Conservation (phyloP, 352 stramenopile genomes). For the Globisporangium barbulae region DNA sequence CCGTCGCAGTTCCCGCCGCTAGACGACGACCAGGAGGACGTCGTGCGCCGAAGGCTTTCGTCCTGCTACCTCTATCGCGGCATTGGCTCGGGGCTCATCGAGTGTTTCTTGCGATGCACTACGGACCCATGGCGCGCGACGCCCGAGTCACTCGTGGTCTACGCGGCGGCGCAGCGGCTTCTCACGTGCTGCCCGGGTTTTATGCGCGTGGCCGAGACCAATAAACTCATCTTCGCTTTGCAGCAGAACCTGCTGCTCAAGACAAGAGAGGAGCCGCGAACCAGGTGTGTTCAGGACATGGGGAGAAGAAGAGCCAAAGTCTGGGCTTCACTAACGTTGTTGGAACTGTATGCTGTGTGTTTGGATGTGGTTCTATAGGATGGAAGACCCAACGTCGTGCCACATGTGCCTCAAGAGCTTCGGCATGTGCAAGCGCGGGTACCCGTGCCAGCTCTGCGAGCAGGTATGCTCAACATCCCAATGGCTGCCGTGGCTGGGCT, state of each 20-base stretch:
- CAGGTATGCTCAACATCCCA: slow-evolving; percentile 8
- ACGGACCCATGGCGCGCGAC: slow-evolving; percentile 14
- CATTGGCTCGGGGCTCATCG: slow-evolving; percentile 19
- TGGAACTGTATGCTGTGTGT: background rate
- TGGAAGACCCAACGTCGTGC: slow-evolving; percentile 15
- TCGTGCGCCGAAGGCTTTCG: slow-evolving; percentile 17
- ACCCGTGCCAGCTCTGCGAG: slow-evolving; percentile 18
- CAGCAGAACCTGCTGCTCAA: slow-evolving; percentile 12
- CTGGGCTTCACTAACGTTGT: background rate
- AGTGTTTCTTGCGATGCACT: slow-evolving; percentile 18
- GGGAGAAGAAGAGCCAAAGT: too few species aligned
- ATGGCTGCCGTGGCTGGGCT: background rate
- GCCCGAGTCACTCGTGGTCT: slow-evolving; percentile 10
- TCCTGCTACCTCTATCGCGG: slow-evolving; percentile 19
- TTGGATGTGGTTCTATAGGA: background rate
- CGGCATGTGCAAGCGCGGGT: slow-evolving; percentile 10
- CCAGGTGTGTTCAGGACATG: background rate
- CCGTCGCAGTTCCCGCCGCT: slow-evolving; percentile 14
- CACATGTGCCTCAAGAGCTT: slow-evolving; percentile 19
- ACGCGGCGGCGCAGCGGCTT: slow-evolving; percentile 15
- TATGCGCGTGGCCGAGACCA: slow-evolving; percentile 21
- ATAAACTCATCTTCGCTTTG: slow-evolving; percentile 22
- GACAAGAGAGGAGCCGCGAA: background rate
- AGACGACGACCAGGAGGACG: slow-evolving; percentile 9
- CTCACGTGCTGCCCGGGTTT: slow-evolving; percentile 19